phyloP scores from a whole-genome alignment of 139 green algal species.

The Mychonastes homosphaera region DNA sequence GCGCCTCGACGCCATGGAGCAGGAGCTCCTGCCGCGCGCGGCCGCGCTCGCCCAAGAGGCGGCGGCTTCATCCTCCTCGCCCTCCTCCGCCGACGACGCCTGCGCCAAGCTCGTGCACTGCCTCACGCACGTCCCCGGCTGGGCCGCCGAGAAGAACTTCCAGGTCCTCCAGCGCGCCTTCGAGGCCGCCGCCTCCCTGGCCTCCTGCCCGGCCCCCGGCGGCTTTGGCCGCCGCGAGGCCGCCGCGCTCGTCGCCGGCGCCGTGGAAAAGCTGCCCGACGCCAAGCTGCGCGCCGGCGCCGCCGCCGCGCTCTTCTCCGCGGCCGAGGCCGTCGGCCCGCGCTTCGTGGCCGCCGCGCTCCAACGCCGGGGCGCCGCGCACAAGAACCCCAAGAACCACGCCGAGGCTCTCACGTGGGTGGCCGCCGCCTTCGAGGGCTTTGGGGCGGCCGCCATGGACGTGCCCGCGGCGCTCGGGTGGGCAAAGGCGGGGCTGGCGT shows the following conservation, averaged over 20 bases:
- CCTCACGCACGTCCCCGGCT: constrained; percentile 66
- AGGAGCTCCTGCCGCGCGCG: no score
- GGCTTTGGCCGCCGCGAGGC: constrained; percentile 49
- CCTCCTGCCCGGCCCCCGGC: constrained; percentile 10
- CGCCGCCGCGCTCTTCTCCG: constrained; percentile 47
- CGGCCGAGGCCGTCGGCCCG: constrained; percentile 73
- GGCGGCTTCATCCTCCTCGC: no score
- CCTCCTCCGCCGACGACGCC: constrained; percentile 18
- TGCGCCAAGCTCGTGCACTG: constrained; percentile 45
- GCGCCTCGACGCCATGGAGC: constrained; percentile 69
- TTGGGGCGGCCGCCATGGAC: constrained; percentile 61
- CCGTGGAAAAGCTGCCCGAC: constrained; percentile 65
- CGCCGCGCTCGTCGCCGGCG: constrained; percentile 52
- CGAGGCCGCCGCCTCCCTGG: background rate
- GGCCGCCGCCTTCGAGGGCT: constrained; percentile 62
- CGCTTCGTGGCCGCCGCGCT: constrained; percentile 70
- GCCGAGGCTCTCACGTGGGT: constrained; percentile 80
- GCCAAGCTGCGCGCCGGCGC: constrained; percentile 54
- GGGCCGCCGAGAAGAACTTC: constrained; percentile 90
- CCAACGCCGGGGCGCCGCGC: constrained; percentile 59
- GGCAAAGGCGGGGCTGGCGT: constrained; percentile 65
- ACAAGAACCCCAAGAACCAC: constrained; percentile 92
- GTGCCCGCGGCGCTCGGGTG: constrained; percentile 59
- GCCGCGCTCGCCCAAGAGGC: constrained; percentile 35
- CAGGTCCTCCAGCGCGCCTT: constrained; percentile 50